Conservation (phyloP, 2,329 filamentous ascomycete genomes). For the Ophiocordyceps camponoti-leonardi region DNA sequence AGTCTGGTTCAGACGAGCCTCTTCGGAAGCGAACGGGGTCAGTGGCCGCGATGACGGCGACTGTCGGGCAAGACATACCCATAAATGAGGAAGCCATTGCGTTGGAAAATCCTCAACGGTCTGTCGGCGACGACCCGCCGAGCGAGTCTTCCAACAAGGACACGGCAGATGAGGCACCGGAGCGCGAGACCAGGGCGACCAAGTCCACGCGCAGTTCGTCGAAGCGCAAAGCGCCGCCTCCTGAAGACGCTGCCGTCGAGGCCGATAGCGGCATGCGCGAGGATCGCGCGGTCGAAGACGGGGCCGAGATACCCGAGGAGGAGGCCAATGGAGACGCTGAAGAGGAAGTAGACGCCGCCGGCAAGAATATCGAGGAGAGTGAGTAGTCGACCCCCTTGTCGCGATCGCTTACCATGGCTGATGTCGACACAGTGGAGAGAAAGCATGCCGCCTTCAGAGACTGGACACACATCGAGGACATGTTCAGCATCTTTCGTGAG, state of each 20-base stretch:
- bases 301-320: slow-evolving; percentile 30
- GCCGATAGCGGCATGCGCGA: slow-evolving; percentile 14
- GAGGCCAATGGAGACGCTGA: slow-evolving; percentile 39
- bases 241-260: slow-evolving; percentile 11
- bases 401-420: slow-evolving; percentile 4
- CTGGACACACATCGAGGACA: slow-evolving; percentile 65
- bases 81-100: slow-evolving; percentile 18
- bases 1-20: slow-evolving; percentile 28
- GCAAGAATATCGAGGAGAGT: slow-evolving; percentile 49
- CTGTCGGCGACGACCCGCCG: slow-evolving; percentile 29
- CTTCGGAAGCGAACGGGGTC: slow-evolving; percentile 37
- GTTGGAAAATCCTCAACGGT: slow-evolving; percentile 17
- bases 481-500: slow-evolving; percentile 74
- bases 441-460: slow-evolving; percentile 69
- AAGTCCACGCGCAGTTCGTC: slow-evolving; percentile 24
- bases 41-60: slow-evolving; percentile 21
- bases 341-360: slow-evolving; percentile 40
- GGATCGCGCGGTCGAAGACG: slow-evolving; percentile 20
- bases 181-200: slow-evolving; percentile 15
- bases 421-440: slow-evolving; percentile 41
- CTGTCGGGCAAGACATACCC: slow-evolving; percentile 13
- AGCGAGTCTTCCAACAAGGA: slow-evolving; percentile 11
- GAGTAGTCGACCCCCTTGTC: slow-evolving; percentile 13
- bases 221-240: slow-evolving; percentile 17
- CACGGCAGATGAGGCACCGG: slow-evolving; percentile 11